Base-by-base conservation (phyloP, 2,329 filamentous ascomycete species). In the Fusarium sp. region DNA sequence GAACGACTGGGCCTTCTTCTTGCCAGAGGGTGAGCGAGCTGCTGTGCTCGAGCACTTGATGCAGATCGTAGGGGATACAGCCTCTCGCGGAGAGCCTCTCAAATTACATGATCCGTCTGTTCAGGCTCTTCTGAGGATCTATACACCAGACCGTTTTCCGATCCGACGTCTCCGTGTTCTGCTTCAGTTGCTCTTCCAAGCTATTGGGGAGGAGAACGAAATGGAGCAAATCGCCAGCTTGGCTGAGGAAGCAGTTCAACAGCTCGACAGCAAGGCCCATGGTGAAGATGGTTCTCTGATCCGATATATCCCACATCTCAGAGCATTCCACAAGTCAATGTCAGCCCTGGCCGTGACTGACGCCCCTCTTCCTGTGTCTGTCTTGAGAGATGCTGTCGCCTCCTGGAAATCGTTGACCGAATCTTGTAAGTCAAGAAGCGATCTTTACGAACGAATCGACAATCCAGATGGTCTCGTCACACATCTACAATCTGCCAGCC, bases 11-110 rank as follows among this genome's bases (percentile, higher is more conserved):
- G 85, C 84, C 3, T 84, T 84, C 57, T 81, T 85, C 43, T 75
- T 90, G 8, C 78, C 82, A 1, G 87, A 84, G 44, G 67, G 76
- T 7, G 86, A 87, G 76, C 86, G 85, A 62, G 84, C 84, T 10
- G 86, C 88, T 4, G 85, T 88, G 2, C 79, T 91, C 19, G 88
- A 92, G 67, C 86, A 91, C 71, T 81, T 89, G 31, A 76, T 91
- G 43, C 82, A 87, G 50, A 82, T 87, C 40, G 82, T 84, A 45
- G 75, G 82, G 21, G 77, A 81, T 6, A 74, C 78, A 14, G 73
- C 79, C 9, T 72, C 75, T 4, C 77, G 76, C 8, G 76, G 74
- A 7, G 73, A 77, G 28, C 79, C 77, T 5, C 74, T 82, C 24
- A 80, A 79, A 10, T 76, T 85, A 17, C 79, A 83, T 7, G 83